Evolutionary conservation across 2,329 filamentous ascomycete genomes (phyloP), one percentile per base, ranked within the genome.

Genomic region (Colletotrichum cereale): DNA sequence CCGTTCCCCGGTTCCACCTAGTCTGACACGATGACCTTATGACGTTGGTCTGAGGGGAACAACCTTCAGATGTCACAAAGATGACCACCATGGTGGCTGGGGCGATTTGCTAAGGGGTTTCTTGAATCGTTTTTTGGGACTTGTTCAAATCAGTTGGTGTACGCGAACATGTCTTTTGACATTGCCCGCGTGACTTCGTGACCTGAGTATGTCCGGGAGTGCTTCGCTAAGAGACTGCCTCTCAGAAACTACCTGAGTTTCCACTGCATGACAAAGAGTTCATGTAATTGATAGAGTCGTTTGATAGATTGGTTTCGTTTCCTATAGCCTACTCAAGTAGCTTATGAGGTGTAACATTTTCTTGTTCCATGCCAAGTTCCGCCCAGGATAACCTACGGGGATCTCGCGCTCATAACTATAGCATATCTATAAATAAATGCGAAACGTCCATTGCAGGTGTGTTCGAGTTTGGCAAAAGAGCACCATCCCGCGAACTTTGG

Each of bases 341-440:
- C 44, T 31, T 16, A 31, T 52, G 18, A 21, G 3, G 5, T 52
- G 26, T 21, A n/a, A 5, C n/a, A 4, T 24, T 24, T 3, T 11
- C 2, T 24, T 5, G 10, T 24, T 47, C 10, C 21, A 24, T n/a
- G n/a, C n/a, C n/a, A n/a, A n/a, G n/a, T 10, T 24, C 42, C 24
- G 7, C 12, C 10, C 21, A 24, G 16, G 8, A 47, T 11, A 24
- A 24, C 44, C n/a, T 5, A 24, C 21, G n/a, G 21, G 10, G n/a
- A 24, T n/a, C 21, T 24, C 12, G 10, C 44, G n/a, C 44, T 24
- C 8, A 24, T 47, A 21, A 8, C 65, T 47, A 71, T 31, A 71
- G 21, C 58, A 71, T 68, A 55, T 71, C 68, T 48, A 63, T 44
- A 68, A 67, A 68, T 12, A 71, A 3, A 24, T 68, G 68, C 12